Conservation (phyloP, 2,329 filamentous ascomycete genomes). For the Aspergillus uvarum region DNA sequence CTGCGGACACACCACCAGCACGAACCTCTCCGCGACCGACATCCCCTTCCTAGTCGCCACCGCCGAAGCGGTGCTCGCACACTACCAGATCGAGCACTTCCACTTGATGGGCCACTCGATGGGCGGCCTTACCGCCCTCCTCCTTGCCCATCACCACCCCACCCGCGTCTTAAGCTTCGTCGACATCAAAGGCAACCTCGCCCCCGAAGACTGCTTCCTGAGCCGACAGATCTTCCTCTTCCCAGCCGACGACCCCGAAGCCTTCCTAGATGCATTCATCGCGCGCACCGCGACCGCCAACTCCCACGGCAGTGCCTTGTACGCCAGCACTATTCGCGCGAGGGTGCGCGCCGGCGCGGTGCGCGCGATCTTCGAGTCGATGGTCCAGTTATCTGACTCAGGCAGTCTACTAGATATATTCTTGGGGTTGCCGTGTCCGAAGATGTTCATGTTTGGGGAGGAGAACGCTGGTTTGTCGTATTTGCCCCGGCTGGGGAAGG, state of each 20-base stretch:
- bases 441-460: not conserved
- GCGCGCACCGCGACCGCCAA: not conserved
- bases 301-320: not conserved
- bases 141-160: not conserved
- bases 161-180: not conserved
- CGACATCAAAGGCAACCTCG: constrained; percentile 4
- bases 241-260: not conserved
- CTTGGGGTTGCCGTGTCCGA: not conserved
- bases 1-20: constrained; percentile 22
- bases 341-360: not conserved
- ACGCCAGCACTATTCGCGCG: not conserved
- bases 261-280: not conserved
- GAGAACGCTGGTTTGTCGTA: not conserved
- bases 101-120: constrained; percentile 4
- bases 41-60: constrained; percentile 3
- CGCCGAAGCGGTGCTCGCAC: not conserved
- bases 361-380: not conserved
- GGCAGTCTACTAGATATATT: not conserved
- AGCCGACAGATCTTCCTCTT: not conserved
- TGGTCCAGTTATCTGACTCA: not conserved
- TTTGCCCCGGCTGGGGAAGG: not conserved
- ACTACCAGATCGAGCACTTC: not conserved
- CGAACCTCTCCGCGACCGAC: constrained; percentile 20
- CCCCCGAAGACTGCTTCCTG: not conserved
- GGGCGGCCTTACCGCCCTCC: not conserved